Evolutionary conservation across 768 basidiomycete species (phyloP).

Genomic region (Lactifluus subvellereus): DNA sequence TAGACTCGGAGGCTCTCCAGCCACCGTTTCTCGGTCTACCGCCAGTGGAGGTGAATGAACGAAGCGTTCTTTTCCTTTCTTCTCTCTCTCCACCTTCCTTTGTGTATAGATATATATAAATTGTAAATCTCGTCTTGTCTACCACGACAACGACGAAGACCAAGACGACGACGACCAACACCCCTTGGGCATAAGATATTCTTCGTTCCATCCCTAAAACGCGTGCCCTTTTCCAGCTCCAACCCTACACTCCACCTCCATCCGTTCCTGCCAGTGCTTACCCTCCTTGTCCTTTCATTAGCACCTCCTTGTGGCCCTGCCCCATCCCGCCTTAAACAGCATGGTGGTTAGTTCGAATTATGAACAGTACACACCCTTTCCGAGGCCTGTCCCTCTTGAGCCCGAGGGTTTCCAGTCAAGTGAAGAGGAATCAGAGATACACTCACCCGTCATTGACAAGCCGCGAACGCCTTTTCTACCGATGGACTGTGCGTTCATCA

Average conservation of each 20-base stretch:
- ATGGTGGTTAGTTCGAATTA: conserved; percentile 55
- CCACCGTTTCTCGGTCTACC: background rate
- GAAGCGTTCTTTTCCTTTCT: background rate
- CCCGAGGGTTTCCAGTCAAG: conserved; percentile 61
- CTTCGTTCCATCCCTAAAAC: conserved; percentile 8
- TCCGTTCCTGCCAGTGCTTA: conserved; percentile 31
- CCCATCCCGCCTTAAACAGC: conserved; percentile 26
- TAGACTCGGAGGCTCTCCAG: background rate
- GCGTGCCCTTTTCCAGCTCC: conserved; percentile 22
- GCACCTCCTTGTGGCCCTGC: conserved; percentile 28
- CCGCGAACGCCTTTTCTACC: conserved; percentile 35
- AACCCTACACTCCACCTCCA: conserved; percentile 29
- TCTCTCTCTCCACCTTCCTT: conserved; percentile 1
- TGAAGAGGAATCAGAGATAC: conserved; percentile 70
- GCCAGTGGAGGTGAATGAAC: conserved; percentile 11
- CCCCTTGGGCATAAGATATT: conserved; percentile 17
- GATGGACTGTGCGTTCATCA: conserved; percentile 32
- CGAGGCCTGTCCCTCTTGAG: conserved; percentile 45
- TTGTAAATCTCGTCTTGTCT: background rate
- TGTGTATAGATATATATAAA: conserved; percentile 3
- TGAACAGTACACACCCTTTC: conserved; percentile 56
- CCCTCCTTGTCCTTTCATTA: conserved; percentile 28
- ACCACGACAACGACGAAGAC: too few relatives aligned
- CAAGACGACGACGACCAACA: conserved; percentile 2
- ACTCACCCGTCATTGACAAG: conserved; percentile 64